Evolutionary conservation across 192 early-diverging fungal species (phyloP), one percentile per base, ranked within the genome.

Genomic region (Lobosporangium transversale): DNA sequence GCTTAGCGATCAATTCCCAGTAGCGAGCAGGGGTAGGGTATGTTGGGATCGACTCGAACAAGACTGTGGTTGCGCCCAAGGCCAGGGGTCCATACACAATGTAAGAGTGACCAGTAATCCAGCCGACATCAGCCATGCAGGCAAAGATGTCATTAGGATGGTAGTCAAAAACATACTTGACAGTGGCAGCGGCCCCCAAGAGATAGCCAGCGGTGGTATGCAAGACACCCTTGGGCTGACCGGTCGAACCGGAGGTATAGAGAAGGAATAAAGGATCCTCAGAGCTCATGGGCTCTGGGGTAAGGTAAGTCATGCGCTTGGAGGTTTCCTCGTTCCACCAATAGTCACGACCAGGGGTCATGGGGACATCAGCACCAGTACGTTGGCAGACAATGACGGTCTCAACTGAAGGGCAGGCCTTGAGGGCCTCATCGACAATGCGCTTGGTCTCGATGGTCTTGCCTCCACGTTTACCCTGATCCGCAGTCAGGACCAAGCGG

Each of bases 261-360:
- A 98, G 85, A 74, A 98, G 88, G 84, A 97, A 98, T 42, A 98
- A 81, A 20, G 97, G 95, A 81, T 98, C 97, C 68, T 98, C 97
- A 43, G 91, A 79, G 74, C 87, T 89, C 86, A 97, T 91, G 36
- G 86, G 85, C 67, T 93, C 93, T 21, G 91, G 87, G 29, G 95
- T 86, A 80, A 95, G 94, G 86, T 94, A 95, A 40, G 91, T 89
- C 57, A 93, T 89, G 81, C 95, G 91, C 50, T 90, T 91, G 61
- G 80, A 82, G 31, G 89, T 80, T 62, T 94, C 95, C 52, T 98
- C 95, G 80, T 96, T 92, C 95, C 94, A 97, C 95, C 95, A 98
- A 44, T 93, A 86, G 66, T 98, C 97, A 54, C 95, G 87, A 21
- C 85, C 86, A 2, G 84, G 64, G 49, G 66, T 80, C 83, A 96